A percentile compares a stretch with the other conserved stretches of the same genome.
phyloP scores from a whole-genome alignment of 192 early-diverging fungal species.

The Spizellomyces sp. region DNA sequence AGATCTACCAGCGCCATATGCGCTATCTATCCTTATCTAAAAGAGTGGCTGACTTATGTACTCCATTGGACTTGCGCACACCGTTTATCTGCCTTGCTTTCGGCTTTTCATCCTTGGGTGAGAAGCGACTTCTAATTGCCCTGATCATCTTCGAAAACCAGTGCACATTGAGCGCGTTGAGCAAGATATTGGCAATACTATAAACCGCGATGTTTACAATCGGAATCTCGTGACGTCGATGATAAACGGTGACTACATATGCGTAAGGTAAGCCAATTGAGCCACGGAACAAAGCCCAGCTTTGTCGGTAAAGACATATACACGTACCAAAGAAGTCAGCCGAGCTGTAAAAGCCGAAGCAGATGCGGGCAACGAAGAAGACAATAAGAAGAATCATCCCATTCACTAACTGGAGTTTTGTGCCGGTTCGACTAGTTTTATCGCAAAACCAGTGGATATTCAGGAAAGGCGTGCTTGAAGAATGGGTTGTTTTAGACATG shows the following conservation, averaged over 20 bases:
- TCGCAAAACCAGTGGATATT: slow-evolving; percentile 94
- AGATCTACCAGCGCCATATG: no score
- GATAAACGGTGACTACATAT: slow-evolving; percentile 17
- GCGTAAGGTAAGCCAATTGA: slow-evolving; percentile 6
- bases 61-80: no score
- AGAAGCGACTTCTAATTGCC: slow-evolving; percentile 35
- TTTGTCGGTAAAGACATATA: not conserved
- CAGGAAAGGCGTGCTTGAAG: slow-evolving; percentile 74
- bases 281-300: slow-evolving; percentile 23
- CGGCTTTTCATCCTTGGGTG: not conserved
- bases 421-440: slow-evolving; percentile 84
- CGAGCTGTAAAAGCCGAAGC: slow-evolving; percentile 80
- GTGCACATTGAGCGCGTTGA: slow-evolving; percentile 67
- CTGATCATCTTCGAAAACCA: slow-evolving; percentile 54
- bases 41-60: no score
- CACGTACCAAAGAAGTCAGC: slow-evolving; percentile 60
- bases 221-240: slow-evolving; percentile 32
- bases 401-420: slow-evolving; percentile 77
- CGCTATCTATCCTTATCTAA: no score
- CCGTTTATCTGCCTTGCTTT: no score
- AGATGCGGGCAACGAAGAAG: slow-evolving; percentile 76
- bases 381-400: slow-evolving; percentile 72
- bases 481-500: not conserved
- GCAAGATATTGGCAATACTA: slow-evolving; percentile 55
- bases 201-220: slow-evolving; percentile 47